Evolutionary conservation across 805 yeast genomes (phyloP).

Genomic region (Candida sithepensis): DNA sequence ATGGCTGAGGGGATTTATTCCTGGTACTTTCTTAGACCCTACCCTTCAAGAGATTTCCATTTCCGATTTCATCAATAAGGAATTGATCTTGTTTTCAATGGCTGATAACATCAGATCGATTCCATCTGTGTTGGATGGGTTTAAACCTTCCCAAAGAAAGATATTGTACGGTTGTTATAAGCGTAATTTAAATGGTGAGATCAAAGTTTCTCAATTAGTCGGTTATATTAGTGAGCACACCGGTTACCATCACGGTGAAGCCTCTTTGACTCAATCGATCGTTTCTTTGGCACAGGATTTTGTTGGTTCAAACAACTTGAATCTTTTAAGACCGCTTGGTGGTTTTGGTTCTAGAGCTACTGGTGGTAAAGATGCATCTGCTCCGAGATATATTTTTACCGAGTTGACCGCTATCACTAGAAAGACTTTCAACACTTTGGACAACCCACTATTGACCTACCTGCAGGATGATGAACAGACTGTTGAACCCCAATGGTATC

Average conservation of each 20-base stretch:
- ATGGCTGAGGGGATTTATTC: slow-evolving; percentile 87
- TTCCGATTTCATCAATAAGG: slow-evolving; percentile 91
- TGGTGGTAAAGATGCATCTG: slow-evolving; percentile 99
- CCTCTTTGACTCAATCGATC: slow-evolving; percentile 81
- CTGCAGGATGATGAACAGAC: slow-evolving; percentile 90
- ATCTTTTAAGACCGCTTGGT: slow-evolving; percentile 85
- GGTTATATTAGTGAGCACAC: slow-evolving; percentile 88
- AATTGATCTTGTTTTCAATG: slow-evolving; percentile 89
- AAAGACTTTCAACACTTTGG: slow-evolving; percentile 72
- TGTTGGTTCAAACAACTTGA: slow-evolving; percentile 87
- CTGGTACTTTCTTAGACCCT: slow-evolving; percentile 91
- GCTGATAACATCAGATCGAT: slow-evolving; percentile 95
- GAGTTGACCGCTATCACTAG: slow-evolving; percentile 74
- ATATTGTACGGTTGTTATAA: slow-evolving; percentile 85
- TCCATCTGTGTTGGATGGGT: slow-evolving; percentile 91
- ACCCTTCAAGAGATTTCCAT: slow-evolving; percentile 75
- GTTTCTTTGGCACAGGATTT: slow-evolving; percentile 93
- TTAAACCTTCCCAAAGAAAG: slow-evolving; percentile 96
- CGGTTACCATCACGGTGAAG: slow-evolving; percentile 95
- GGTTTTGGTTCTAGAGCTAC: slow-evolving; percentile 93
- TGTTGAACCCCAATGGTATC: slow-evolving; percentile 94
- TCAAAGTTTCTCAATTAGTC: slow-evolving; percentile 86
- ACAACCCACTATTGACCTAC: slow-evolving; percentile 73
- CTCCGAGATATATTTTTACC: slow-evolving; percentile 93
- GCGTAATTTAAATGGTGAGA: slow-evolving; percentile 69